These are phyloP conservation scores for Hemisphaericaspora nanyangensis DNA, from an alignment of 805 yeast species.

Conservation along the genomic window DNA sequence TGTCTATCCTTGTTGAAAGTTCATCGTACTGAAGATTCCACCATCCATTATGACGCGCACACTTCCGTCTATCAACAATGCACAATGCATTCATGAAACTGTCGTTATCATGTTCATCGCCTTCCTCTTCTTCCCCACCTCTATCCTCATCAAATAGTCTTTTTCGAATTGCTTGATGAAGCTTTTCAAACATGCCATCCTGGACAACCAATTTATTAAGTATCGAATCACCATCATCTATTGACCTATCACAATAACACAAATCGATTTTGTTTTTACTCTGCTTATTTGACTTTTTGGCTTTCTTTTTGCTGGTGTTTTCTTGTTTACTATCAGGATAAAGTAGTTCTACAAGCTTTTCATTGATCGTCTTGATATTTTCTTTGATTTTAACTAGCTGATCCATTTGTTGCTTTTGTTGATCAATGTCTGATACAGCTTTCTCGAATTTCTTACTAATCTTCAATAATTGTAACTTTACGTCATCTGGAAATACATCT, in stretches of 20 bases:
- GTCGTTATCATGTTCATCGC: background rate
- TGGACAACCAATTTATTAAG: slow-evolving; percentile 2
- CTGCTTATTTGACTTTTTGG: slow-evolving; percentile 24
- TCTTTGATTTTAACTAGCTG: slow-evolving; percentile 33
- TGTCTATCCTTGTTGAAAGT: slow-evolving; percentile 23
- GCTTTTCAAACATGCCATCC: slow-evolving; percentile 7
- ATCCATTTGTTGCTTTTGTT: slow-evolving; percentile 12
- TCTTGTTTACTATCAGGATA: slow-evolving; percentile 7
- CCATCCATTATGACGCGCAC: slow-evolving; percentile 55
- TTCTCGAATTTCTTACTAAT: background rate
- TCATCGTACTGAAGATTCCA: slow-evolving; percentile 34
- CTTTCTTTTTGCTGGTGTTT: slow-evolving; percentile 13
- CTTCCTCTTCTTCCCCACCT: slow-evolving; percentile 12
- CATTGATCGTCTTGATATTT: slow-evolving; percentile 34
- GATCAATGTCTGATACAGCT: background rate
- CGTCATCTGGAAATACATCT: slow-evolving; percentile 7
- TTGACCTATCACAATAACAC: slow-evolving; percentile 47
- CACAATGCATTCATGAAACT: slow-evolving; percentile 32
- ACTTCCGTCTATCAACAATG: slow-evolving; percentile 51
- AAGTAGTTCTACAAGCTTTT: slow-evolving; percentile 17
- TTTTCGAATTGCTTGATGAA: slow-evolving; percentile 14
- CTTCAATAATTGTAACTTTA: slow-evolving; percentile 5
- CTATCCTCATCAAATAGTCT: slow-evolving; percentile 10
- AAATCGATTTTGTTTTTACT: slow-evolving; percentile 40
- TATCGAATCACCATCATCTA: background rate